Base-by-base conservation (phyloP, 106 monocot species). In the Triglochin maritima region DNA sequence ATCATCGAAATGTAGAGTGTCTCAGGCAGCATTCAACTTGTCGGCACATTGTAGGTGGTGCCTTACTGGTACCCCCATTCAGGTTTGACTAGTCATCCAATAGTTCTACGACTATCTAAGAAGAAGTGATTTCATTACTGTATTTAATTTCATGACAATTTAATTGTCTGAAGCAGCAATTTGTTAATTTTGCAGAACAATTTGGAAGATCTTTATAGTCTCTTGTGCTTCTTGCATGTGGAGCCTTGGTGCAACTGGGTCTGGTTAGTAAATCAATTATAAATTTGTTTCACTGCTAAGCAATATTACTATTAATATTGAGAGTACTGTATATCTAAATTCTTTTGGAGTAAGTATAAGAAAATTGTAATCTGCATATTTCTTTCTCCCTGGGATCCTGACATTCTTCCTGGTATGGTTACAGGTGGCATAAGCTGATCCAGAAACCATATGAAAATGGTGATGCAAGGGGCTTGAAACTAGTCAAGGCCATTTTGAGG, bases 121-220 rank as follows among this genome's bases (percentile, higher is more conserved):
- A 29, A 29, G 29, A 29, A 29, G 29, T 29, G 29, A 0, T 16
- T 4, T 57, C 13, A 57, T 3, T 13, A 10, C 12, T 57, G 9
- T 29, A 29, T 29, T 29, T 29, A 62, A 7, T 11, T 44, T 29
- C 7, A 42, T 6, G 3, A 44, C 46, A 4, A 42, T 47, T 56
- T 44, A 3, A n/a, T 46, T 69, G 17, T 3, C 29, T 69, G 69
- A 55, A 56, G 43, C 2, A 29, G 15, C 16, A 11, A 2, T 64
- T 2, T 6, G 4, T 61, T 61, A 9, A 72, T 44, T 3, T 14
- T 84, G 75, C 83, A 93, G 93, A 93, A 93, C 78, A 86, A 72
- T 68, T 81, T 93, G 83, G 93, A 86, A 75, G 93, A 93, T 66
- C 85, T 93, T 9, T 93, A 88, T 76, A 93, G 93, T 73, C 88